These are phyloP conservation scores for Lasiodiplodia theobromae DNA, from an alignment of 2,329 filamentous ascomycete species.

Conservation along the genomic window DNA sequence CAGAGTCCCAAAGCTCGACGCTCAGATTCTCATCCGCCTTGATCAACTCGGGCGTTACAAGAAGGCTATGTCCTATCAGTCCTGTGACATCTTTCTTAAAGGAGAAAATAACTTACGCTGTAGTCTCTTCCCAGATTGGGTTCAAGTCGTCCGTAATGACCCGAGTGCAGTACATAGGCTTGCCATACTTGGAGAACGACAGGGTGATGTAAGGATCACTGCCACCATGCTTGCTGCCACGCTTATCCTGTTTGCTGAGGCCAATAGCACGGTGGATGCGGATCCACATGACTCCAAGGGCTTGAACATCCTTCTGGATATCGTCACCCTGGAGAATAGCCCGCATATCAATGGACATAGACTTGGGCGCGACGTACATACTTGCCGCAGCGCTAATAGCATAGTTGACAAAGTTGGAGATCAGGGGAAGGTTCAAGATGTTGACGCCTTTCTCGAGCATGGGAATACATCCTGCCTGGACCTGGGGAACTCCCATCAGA, in stretches of 20 bases:
- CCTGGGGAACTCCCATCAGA: constrained; percentile 90
- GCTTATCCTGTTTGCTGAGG: constrained; percentile 87
- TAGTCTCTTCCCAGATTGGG: constrained; percentile 88
- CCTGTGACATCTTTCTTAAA: background rate
- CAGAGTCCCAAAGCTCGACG: constrained; percentile 95
- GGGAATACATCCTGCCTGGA: constrained; percentile 87
- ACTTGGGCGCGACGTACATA: constrained; percentile 95
- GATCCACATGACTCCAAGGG: constrained; percentile 89
- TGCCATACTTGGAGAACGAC: constrained; percentile 94
- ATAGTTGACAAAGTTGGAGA: constrained; percentile 97
- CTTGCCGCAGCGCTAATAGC: constrained; percentile 85
- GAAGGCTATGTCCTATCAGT: constrained; percentile 52
- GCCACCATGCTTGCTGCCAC: constrained; percentile 83
- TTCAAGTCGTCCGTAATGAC: constrained; percentile 96
- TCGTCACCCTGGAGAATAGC: constrained; percentile 91
- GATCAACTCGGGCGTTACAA: constrained; percentile 88
- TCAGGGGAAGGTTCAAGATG: constrained; percentile 87
- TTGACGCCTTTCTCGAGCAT: constrained; percentile 93
- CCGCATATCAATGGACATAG: constrained; percentile 87
- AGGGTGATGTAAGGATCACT: constrained; percentile 96
- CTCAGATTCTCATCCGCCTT: constrained; percentile 93
- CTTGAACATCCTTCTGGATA: constrained; percentile 86
- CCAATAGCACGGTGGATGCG: constrained; percentile 87
- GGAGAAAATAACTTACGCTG: constrained; percentile 56
- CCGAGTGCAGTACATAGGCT: constrained; percentile 96